These are phyloP conservation scores for Phytophthora megakarya DNA, from an alignment of 352 stramenopile species.

Conservation along the genomic window DNA sequence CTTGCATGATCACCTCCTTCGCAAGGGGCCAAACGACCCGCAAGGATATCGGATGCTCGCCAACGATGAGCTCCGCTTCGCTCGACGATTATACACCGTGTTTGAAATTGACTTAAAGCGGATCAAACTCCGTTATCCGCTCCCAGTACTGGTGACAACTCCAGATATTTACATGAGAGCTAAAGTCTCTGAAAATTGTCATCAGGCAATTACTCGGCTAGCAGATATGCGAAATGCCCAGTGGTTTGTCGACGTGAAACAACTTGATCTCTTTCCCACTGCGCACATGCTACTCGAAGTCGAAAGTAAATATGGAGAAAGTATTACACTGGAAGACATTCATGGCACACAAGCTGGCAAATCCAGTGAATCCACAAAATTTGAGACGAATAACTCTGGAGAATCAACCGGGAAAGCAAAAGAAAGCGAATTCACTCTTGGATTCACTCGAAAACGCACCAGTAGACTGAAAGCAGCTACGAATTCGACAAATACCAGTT, in stretches of 20 bases:
- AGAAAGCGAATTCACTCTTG: constrained; percentile 1
- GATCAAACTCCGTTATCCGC: constrained; percentile 86
- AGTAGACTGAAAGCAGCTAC: constrained; percentile 71
- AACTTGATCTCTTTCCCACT: constrained; percentile 78
- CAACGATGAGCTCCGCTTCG: constrained; percentile 78
- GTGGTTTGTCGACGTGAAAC: constrained; percentile 59
- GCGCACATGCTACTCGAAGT: constrained; percentile 81
- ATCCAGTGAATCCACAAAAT: constrained; percentile 7
- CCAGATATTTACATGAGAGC: constrained; percentile 91
- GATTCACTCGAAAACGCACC: constrained; percentile 7
- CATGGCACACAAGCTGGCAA: constrained; percentile 39
- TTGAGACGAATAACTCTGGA: constrained; percentile 13
- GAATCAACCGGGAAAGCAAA: constrained; percentile 7
- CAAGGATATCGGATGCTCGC: constrained; percentile 65
- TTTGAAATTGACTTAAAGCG: constrained; percentile 91
- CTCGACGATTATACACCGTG: constrained; percentile 77
- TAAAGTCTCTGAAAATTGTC: constrained; percentile 86
- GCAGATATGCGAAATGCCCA: constrained; percentile 63
- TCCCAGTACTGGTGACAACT: constrained; percentile 64
- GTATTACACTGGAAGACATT: constrained; percentile 89
- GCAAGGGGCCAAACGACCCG: constrained; percentile 37
- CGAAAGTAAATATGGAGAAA: constrained; percentile 93
- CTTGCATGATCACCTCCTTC: constrained; percentile 49
- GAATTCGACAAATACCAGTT: constrained; percentile 71
- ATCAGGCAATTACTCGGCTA: constrained; percentile 72